Base-by-base conservation (phyloP, 345 rosid species). In the Barbarea vulgaris region DNA sequence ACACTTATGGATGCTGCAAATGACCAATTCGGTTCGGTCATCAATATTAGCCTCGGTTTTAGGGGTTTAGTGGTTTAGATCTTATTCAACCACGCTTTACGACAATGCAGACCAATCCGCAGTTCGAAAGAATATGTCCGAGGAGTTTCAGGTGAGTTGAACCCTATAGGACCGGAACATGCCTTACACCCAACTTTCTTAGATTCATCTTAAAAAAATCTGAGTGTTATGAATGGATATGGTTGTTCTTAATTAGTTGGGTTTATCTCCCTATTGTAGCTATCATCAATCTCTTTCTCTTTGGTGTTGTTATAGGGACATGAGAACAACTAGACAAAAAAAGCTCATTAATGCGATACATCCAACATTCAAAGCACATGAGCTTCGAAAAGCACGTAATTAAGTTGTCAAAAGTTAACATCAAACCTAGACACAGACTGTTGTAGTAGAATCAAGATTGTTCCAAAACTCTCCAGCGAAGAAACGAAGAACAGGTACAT, bases 341-440 rank as follows among this genome's bases (percentile, higher is more conserved):
- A 76, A 53, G 7, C 7, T 42, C 18, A 62, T 62, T 17, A 76
- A 52, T 76, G 58, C 57, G 13, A 69, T 69, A 61, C 31, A 54
- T 42, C 70, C 64, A 69, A 76, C 28, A 53, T 61, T 44, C 37
- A 52, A 54, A 46, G 70, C 80, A 69, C 75, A 76, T 55, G 75
- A 56, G 66, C 55, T 57, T 56, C 17, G 41, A 61, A 61, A 9
- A 61, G n/a, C n/a, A 9, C 14, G 17, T 61, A 61, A n/a, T n/a
- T n/a, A n/a, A 59, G 31, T 61, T 76, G 51, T 76, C 75, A 44
- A 13, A 55, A 54, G 51, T 76, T 24, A 33, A 76, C 59, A 69
- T 62, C 75, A 76, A 21, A 36, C 70, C 70, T 69, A 69, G 47
- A 54, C 65, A 69, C 11, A 48, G 46, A 37, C 33, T 44, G 6